Evolutionary conservation across 306 rosid species (phyloP), one percentile per base, ranked within the genome.

Genomic region (Cucurbita argyrosperma): DNA sequence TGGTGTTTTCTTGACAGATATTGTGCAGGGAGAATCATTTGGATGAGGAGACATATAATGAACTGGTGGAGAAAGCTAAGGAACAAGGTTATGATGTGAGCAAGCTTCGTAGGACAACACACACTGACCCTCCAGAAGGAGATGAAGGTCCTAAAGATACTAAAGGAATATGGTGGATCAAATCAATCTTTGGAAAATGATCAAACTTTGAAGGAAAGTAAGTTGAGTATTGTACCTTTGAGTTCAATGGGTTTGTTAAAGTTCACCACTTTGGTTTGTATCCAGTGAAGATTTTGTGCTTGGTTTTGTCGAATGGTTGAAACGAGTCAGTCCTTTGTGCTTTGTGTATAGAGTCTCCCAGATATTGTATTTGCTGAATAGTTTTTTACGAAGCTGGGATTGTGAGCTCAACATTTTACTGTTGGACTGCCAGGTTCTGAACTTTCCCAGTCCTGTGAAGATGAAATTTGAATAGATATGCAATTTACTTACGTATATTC

Each of bases 1-100:
- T 18, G 11, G 76, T 18, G 43, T 45, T 42, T 19, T 13, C 54
- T 72, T 72, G 76, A 77, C 58, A 92, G 98, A 86, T 92, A 76
- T 71, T 92, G 60, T 61, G 81, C 78, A 88, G 98, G 87, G 13
- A 66, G 42, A 67, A 75, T 39, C 90, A 73, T 80, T 8, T 93
- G 66, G 90, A 86, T 74, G 96, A 90, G 0, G 92, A 83, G 75
- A 82, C 40, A 50, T 90, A 82, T 78, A 86, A 88, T 37, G 19
- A 47, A 76, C 92, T 93, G 30, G 81, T 90, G 56, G 10, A 87
- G 82, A 87, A 6, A 55, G 98, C 96, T 5, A 76, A 0, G 80
- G 87, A 79, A 2, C 85, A 74, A 62, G 98, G 91, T 0, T 93
- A 90, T 79, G 98, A 93, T 78, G 88, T 87, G 83, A 87, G 89